Evolutionary conservation across 306 rosid genomes (phyloP).

Genomic region (Malus fusca): DNA sequence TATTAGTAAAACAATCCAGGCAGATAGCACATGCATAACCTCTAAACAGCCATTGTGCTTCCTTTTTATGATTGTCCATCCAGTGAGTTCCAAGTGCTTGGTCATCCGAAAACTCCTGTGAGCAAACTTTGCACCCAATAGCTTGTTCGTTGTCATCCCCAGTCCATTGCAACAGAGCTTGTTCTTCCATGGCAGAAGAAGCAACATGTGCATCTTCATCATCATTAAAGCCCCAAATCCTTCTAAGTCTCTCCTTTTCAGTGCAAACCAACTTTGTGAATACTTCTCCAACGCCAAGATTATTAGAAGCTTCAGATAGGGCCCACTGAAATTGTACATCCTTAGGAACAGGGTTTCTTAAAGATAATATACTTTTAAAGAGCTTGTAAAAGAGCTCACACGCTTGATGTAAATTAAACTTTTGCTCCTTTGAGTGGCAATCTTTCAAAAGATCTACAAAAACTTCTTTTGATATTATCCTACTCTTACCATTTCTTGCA

Average conservation of each 20-base stretch:
- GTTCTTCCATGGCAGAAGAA: slow-evolving; percentile 42
- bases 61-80: slow-evolving; percentile 95
- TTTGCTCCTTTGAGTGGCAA: slow-evolving; percentile 57
- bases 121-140: slow-evolving; percentile 81
- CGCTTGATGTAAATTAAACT: slow-evolving; percentile 70
- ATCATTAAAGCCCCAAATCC: slow-evolving; percentile 69
- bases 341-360: slow-evolving; percentile 89
- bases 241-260: slow-evolving; percentile 68
- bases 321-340: slow-evolving; percentile 99
- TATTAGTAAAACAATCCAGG: slow-evolving; percentile 89
- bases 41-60: slow-evolving; percentile 97
- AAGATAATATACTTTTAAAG: slow-evolving; percentile 80
- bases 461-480: slow-evolving; percentile 89
- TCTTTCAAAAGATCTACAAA: slow-evolving; percentile 74
- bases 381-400: slow-evolving; percentile 96
- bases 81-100: slow-evolving; percentile 79
- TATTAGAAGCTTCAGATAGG: slow-evolving; percentile 80
- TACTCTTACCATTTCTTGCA: slow-evolving; percentile 96
- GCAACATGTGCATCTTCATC: slow-evolving; percentile 39
- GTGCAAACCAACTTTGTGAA: slow-evolving; percentile 60
- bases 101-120: slow-evolving; percentile 56
- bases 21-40: slow-evolving; percentile 97
- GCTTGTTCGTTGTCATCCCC: slow-evolving; percentile 37
- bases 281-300: slow-evolving; percentile 49
- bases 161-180: slow-evolving; percentile 39